These are phyloP conservation scores for Diplodia mutila DNA, from an alignment of 2,329 filamentous ascomycete genomes.

Conservation along the genomic window DNA sequence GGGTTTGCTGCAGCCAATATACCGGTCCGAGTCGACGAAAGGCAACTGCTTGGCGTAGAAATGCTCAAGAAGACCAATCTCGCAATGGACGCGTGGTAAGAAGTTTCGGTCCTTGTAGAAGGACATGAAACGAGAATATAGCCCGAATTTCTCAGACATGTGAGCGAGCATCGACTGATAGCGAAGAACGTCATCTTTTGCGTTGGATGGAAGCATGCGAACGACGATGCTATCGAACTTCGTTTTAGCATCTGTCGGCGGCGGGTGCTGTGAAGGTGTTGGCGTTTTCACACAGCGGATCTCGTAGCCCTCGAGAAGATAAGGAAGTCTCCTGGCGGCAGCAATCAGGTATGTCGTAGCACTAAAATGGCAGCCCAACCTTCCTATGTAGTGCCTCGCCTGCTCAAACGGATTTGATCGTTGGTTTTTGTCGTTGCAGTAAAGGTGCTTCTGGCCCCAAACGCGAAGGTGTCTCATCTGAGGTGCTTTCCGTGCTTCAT, in stretches of 20 bases:
- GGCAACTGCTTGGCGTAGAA: neutral
- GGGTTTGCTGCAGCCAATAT: constrained; percentile 27
- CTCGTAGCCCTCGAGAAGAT: neutral
- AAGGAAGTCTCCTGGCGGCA: neutral
- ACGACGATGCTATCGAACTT: no score
- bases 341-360: neutral
- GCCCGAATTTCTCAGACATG: no score
- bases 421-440: neutral
- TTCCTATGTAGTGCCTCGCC: neutral
- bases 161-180: no score
- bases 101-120: neutral
- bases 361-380: no score
- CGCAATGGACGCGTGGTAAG: neutral
- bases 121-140: no score
- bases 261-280: neutral
- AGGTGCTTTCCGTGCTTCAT: neutral
- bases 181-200: no score
- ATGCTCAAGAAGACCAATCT: neutral
- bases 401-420: neutral
- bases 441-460: neutral
- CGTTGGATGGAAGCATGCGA: no score
- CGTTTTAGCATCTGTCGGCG: neutral
- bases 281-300: neutral
- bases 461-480: neutral
- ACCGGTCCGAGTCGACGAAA: constrained; percentile 16